Base-by-base conservation (phyloP, 306 rosid genomes). In the Dalbergia oliveri region DNA sequence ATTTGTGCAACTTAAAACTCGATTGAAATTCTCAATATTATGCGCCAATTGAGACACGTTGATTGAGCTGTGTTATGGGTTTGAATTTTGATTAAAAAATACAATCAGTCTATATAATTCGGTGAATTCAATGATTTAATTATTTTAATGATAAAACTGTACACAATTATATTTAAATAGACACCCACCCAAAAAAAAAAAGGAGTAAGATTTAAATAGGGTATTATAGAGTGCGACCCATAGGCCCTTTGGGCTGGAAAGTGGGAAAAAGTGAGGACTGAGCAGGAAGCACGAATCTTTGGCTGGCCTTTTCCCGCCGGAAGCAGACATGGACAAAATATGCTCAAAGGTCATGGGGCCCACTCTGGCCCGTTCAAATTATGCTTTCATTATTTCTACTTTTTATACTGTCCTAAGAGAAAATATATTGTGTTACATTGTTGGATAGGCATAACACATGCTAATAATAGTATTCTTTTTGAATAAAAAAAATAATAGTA, bases 251-350 rank as follows among this genome's bases (percentile, higher is more conserved):
- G 31, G 31, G 31, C 3, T 37, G 8, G 69, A 70, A 70, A 63
- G 35, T 69, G 82, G 53, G 69, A 9, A 44, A 9, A 69, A 45
- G 79, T 18, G 51, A 23, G 51, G 13, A 37, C 41, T 21, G 60
- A 64, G 6, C 9, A 56, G 63, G 1, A 13, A 49, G 78, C 63
- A 69, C 21, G 44, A 78, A 72, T 72, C 75, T 69, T 78, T 8
- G 72, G 79, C 26, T 72, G 83, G 66, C 80, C 76, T 83, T 81
- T 80, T 84, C 79, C 76, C 82, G 82, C 88, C 85, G 74, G 87
- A 79, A 56, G 15, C 77, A 71, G 59, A 66, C 66, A 78, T 43
- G 9, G 84, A 84, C 81, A 79, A 66, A 58, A 0, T 62, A 43
- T 62, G 11, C 44, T 75, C 45, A 67, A 85, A 67, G 51, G 11